Base-by-base conservation (phyloP, 768 basidiomycete species). In the Rhizopogon roseolus region DNA sequence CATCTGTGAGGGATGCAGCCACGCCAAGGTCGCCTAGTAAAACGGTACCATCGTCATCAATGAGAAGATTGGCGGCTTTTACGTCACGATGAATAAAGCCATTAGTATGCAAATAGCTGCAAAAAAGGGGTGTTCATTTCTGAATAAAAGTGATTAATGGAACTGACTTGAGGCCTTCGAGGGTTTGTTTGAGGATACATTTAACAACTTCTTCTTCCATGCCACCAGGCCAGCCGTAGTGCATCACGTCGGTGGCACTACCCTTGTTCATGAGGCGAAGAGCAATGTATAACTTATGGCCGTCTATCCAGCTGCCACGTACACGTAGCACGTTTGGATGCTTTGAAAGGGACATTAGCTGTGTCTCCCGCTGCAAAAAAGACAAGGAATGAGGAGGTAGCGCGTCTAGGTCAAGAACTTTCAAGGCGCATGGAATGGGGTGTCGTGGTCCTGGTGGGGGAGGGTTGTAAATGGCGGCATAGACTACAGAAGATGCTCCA, bases 321-420 rank as follows among this genome's bases (percentile, higher is more conserved):
- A 96, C 93, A 53, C 93, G 88, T 11, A 95, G 77, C 17, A 95
- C 92, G 59, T 95, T 93, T n/a, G 91, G 90, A 56, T 94, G 93
- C 62, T 95, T 95, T 10, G 85, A 88, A 5, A 95, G 79, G 2
- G 90, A 92, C 93, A 95, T 95, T 36, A 95, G 77, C 45, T 90
- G 89, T 0, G 93, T 94, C 71, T 96, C 93, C 48, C 90, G 79
- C 60, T 86, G 85, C 16, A 93, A 76, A 22, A 90, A 82, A 7
- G 78, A 73, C n/a, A 93, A 75, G 0, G 90, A 82, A 40, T 77
- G 77, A 0, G 77, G 86, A 0, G 88, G 84, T 37, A 95, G 79
- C 13, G 80, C 74, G 65, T 95, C 92, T 41, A 95, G 82, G 66
- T 94, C 90, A 41, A 94, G 79, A 42, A 97, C 91, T 72, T 97